A percentile compares a stretch with the other conserved stretches of the same genome.
Evolutionary conservation across 2,329 filamentous ascomycete genomes (phyloP).

Genomic region (Cadophora sp.): DNA sequence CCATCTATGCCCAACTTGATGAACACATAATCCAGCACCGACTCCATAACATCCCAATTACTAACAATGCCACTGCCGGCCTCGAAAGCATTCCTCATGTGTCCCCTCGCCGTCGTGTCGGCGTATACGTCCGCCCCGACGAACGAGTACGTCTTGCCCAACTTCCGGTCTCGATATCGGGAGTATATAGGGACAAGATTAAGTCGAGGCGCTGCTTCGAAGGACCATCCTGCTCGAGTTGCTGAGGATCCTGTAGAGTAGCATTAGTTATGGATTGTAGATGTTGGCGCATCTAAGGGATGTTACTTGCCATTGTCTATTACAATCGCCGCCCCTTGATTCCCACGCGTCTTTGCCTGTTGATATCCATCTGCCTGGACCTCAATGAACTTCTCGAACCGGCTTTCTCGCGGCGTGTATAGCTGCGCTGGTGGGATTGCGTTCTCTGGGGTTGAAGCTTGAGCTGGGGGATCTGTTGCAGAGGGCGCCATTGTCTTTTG

Average conservation of each 20-base stretch:
- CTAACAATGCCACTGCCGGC: conserved; percentile 88
- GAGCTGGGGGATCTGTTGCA: conserved; percentile 38
- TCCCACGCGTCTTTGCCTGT: conserved; percentile 61
- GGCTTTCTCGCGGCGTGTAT: conserved; percentile 66
- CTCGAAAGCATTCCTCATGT: conserved; percentile 91
- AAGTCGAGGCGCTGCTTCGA: conserved; percentile 82
- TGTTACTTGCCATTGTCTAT: conserved; percentile 86
- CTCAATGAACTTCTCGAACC: conserved; percentile 62
- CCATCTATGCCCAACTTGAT: conserved; percentile 89
- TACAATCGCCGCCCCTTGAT: conserved; percentile 78
- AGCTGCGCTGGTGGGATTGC: conserved; percentile 61
- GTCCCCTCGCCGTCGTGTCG: conserved; percentile 89
- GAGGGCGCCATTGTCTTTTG: conserved; percentile 44
- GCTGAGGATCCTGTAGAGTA: conserved; percentile 74
- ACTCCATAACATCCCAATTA: conserved; percentile 98
- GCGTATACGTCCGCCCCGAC: conserved; percentile 92
- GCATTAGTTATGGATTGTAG: conserved; percentile 32
- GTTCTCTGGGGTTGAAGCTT: conserved; percentile 52
- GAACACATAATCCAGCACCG: conserved; percentile 92
- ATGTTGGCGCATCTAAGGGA: conserved; percentile 21
- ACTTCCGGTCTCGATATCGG: conserved; percentile 92
- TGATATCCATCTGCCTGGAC: conserved; percentile 70
- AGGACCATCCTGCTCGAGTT: conserved; percentile 95
- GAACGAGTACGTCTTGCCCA: conserved; percentile 90
- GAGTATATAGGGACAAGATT: conserved; percentile 89